Evolutionary conservation across 768 basidiomycete genomes (phyloP).

Genomic region (Cystofilobasidium bisporidii): DNA sequence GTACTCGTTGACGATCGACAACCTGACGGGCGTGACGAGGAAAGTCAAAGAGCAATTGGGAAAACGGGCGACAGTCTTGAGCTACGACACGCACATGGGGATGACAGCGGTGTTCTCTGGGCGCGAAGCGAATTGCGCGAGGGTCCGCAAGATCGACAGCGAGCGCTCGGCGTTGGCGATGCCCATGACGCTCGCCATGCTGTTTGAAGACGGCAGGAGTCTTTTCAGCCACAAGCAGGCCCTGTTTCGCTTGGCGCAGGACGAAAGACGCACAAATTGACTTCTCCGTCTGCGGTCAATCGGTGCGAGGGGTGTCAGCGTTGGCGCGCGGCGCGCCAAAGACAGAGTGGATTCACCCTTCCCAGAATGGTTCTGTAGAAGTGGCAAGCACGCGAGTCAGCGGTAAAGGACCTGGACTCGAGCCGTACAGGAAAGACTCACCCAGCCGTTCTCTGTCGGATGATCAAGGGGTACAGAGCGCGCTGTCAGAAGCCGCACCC

Average conservation of each 20-base stretch:
- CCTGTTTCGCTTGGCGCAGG: too few relatives aligned
- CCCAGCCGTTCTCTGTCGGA: slow-evolving; percentile 64
- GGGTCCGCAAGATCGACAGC: slow-evolving; percentile 73
- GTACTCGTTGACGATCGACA: slow-evolving; percentile 84
- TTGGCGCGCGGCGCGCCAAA: too few relatives aligned
- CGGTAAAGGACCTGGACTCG: too few relatives aligned
- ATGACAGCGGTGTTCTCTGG: slow-evolving; percentile 74
- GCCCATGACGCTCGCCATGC: slow-evolving; percentile 59
- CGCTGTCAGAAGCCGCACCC: too few relatives aligned
- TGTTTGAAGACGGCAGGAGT: neutral
- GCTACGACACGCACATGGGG: slow-evolving; percentile 48
- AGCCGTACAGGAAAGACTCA: neutral
- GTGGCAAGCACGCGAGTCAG: neutral
- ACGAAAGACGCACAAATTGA: slow-evolving; percentile 2
- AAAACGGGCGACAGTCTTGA: too few relatives aligned
- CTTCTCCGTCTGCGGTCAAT: neutral
- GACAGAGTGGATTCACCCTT: neutral
- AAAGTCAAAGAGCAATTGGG: neutral
- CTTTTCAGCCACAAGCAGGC: too few relatives aligned
- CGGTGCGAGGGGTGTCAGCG: too few relatives aligned
- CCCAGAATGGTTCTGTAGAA: slow-evolving; percentile 38
- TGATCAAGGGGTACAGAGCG: too few relatives aligned
- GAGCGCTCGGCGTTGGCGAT: slow-evolving; percentile 84
- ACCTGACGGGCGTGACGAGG: too few relatives aligned
- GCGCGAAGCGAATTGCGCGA: slow-evolving; percentile 86